Evolutionary conservation across 441 rosid species (phyloP), one percentile per base, ranked within the genome.

Genomic region (Syzygium syzygioides): DNA sequence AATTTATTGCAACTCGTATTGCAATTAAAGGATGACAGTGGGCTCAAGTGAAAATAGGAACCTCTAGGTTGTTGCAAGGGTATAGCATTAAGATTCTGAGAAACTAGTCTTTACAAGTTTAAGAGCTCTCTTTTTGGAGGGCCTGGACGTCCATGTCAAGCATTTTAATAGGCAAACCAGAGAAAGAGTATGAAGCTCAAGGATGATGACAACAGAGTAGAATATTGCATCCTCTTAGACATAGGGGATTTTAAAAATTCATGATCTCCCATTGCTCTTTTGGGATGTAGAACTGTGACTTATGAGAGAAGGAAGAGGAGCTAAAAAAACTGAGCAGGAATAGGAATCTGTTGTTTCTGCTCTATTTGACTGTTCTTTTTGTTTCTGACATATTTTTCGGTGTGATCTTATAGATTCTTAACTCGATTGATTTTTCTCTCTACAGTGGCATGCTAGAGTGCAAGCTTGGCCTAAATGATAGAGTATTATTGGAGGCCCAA

Each of bases 401-500:
- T 7, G 14, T 37, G 83, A 4, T 55, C n/a, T 85, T 83, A 48
- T 26, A 37, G 64, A 53, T 55, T 85, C 48, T 85, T 54, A 54
- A 85, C 20, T 85, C 1, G 0, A 12, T 76, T 85, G 26, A 45
- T 83, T 83, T 90, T 55, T 48, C 90, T 87, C 87, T 56, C 90
- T 94, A 89, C 92, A 97, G 99, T 92, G 99, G 99, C 88, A 97
- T 98, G 99, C 99, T 99, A n/a, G 99, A 98, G 94, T 97, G 99
- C 91, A 98, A 98, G 92, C 94, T 98, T 92, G 99, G 99, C 88
- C 92, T 98, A 80, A 98, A 98, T 92, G 99, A 98, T 92, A 95
- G 99, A 94, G 94, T 98, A 89, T 90, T 98, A 88, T 90, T 98
- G 94, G 99, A 98, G 93, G 99, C 99, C 83, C 98, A 98, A 91